Percentiles rank a stretch among this genome's conserved stretches.
phyloP scores from a whole-genome alignment of 495 filamentous ascomycete species.

The Talaromyces nanjingensis region DNA sequence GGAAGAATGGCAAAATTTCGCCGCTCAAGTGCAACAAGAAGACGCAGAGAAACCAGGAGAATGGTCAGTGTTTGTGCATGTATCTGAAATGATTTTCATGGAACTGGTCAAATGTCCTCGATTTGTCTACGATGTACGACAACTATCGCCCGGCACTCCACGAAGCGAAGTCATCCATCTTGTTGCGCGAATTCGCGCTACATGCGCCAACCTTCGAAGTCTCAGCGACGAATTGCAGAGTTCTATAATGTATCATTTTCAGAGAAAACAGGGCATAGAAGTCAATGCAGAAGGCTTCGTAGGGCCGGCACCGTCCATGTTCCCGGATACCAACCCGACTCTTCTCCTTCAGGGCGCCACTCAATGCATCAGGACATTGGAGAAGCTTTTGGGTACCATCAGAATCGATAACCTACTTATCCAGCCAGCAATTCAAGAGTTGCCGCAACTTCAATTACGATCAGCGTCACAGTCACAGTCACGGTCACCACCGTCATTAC shows the following conservation, averaged over 20 bases:
- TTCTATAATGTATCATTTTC: slow-evolving; percentile 18
- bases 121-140: slow-evolving; percentile 10
- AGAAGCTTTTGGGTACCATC: slow-evolving; percentile 1
- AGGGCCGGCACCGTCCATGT: slow-evolving; percentile 20
- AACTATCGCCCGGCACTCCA: slow-evolving; percentile 7
- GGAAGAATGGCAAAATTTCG: slow-evolving; percentile 29
- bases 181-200: slow-evolving; percentile 15
- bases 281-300: slow-evolving; percentile 16
- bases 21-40: slow-evolving; percentile 20
- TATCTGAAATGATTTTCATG: slow-evolving; percentile 18
- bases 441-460: not conserved
- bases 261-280: slow-evolving; percentile 7
- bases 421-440: not conserved
- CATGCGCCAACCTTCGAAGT: slow-evolving; percentile 19
- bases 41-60: slow-evolving; percentile 24
- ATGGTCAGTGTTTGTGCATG: slow-evolving; percentile 20
- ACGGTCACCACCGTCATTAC: not conserved
- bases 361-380: slow-evolving; percentile 12
- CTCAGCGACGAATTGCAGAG: slow-evolving; percentile 23
- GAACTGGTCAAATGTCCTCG: slow-evolving; percentile 21
- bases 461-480: not conserved
- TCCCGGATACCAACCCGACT: slow-evolving; percentile 22
- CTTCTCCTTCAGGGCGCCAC: slow-evolving; percentile 20
- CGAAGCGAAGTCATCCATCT: slow-evolving; percentile 11
- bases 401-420: not conserved